A percentile compares a stretch with the other conserved stretches of the same genome.
These are phyloP conservation scores for Barbarea vulgaris DNA, from an alignment of 345 rosid species.

Conservation along the genomic window DNA sequence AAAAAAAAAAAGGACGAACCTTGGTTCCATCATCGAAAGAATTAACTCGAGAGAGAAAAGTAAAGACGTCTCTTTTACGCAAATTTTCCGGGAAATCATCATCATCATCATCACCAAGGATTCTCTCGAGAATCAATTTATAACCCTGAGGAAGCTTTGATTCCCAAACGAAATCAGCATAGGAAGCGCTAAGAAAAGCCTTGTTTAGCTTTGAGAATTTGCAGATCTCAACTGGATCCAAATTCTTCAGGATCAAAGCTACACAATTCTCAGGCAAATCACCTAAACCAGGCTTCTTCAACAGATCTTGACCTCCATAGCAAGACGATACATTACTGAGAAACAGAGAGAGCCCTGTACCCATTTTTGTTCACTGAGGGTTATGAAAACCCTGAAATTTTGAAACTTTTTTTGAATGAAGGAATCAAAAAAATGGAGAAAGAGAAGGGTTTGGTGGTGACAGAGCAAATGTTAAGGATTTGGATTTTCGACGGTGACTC, in stretches of 20 bases:
- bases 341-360: conserved; percentile 57
- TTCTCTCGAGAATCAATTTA: conserved; percentile 48
- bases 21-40: conserved; percentile 73
- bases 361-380: conserved; percentile 50
- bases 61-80: conserved; percentile 69
- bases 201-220: conserved; percentile 67
- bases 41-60: conserved; percentile 62
- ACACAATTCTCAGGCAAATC: conserved; percentile 87
- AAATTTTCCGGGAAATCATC: conserved; percentile 44
- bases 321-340: conserved; percentile 32
- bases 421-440: not conserved
- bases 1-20: conserved; percentile 48
- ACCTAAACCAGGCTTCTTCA: conserved; percentile 54
- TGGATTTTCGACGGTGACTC: conserved; percentile 30
- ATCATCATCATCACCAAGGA: too few species aligned
- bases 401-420: conserved; percentile 5
- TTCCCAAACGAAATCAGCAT: conserved; percentile 97
- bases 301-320: conserved; percentile 22
- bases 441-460: conserved; percentile 40
- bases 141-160: conserved; percentile 83
- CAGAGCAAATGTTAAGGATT: conserved; percentile 19
- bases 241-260: conserved; percentile 59
- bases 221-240: conserved; percentile 90
- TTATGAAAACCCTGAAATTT: conserved; percentile 10
- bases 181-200: conserved; percentile 87